These are phyloP conservation scores for Teunomyces pallodes DNA, from an alignment of 805 yeast species.

Conservation along the genomic window DNA sequence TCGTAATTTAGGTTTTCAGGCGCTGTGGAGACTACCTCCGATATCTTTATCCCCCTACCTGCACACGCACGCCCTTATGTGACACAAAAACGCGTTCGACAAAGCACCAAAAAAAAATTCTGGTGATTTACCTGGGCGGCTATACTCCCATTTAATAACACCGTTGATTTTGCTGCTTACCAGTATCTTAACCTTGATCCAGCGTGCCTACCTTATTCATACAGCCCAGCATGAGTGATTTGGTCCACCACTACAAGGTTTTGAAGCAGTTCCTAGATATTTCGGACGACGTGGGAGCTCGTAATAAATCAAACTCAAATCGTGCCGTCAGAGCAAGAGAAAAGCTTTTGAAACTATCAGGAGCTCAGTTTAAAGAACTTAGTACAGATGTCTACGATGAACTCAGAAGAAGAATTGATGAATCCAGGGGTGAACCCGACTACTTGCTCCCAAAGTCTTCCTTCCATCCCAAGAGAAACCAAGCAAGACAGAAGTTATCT, in stretches of 20 bases:
- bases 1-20: too few relatives aligned
- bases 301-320: conserved; percentile 42
- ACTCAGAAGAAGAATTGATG: conserved; percentile 70
- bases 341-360: conserved; percentile 75
- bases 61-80: not conserved
- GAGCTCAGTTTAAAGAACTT: conserved; percentile 81
- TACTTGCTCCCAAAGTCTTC: conserved; percentile 65
- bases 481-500: conserved; percentile 89
- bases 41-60: not conserved
- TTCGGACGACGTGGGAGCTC: conserved; percentile 44
- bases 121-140: not conserved
- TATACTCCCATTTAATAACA: not conserved
- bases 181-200: not conserved
- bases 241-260: conserved; percentile 47
- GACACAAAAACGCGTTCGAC: conserved; percentile 4
- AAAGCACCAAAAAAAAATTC: not conserved
- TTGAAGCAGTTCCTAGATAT: conserved; percentile 50
- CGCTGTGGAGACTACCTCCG: too few relatives aligned
- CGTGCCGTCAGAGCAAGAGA: conserved; percentile 82
- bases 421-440: conserved; percentile 56
- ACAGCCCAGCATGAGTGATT: conserved; percentile 18
- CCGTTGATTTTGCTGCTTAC: not conserved
- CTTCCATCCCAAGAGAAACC: conserved; percentile 92
- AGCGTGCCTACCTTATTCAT: not conserved
- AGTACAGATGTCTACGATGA: conserved; percentile 96